These are phyloP conservation scores for Leccinum pachyderme DNA, from an alignment of 1,284 basidiomycete species.

Conservation along the genomic window DNA sequence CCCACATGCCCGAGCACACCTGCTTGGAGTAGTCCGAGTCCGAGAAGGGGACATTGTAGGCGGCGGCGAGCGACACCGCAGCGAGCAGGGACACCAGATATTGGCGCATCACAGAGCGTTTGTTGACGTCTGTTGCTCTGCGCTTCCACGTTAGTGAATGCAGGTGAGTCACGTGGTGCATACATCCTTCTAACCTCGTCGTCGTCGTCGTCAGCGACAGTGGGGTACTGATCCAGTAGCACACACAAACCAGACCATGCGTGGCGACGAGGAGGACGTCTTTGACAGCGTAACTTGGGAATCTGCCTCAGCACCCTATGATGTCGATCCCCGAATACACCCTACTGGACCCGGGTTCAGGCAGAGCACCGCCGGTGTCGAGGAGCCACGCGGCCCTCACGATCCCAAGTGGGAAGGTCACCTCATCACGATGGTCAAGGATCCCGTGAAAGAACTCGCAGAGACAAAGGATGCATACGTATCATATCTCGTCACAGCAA, in stretches of 20 bases:
- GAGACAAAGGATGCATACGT: conserved; percentile 97
- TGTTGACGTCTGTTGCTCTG: conserved; percentile 30
- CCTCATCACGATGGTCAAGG: conserved; percentile 82
- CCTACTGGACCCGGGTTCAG: conserved; percentile 70
- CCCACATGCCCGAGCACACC: conserved; percentile 96
- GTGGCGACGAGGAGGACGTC: conserved; percentile 79
- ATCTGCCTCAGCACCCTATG: conserved; percentile 58
- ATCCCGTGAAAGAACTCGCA: conserved; percentile 93
- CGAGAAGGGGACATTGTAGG: conserved; percentile 65
- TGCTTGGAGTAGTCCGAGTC: conserved; percentile 81
- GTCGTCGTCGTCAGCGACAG: conserved; percentile 1
- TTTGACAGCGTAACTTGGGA: conserved; percentile 88
- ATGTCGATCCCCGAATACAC: conserved; percentile 38
- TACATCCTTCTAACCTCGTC: neutral
- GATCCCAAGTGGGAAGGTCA: conserved; percentile 90
- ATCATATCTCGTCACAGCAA: conserved; percentile 88
- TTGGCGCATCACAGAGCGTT: conserved; percentile 28
- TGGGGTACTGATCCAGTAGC: neutral
- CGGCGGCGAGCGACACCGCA: conserved; percentile 36
- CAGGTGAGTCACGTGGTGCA: conserved; percentile 26
- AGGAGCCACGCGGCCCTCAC: conserved; percentile 58
- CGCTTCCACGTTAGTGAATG: conserved; percentile 4
- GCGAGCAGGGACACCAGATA: conserved; percentile 29
- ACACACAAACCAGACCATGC: conserved; percentile 41
- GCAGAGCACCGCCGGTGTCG: conserved; percentile 66